These are phyloP conservation scores for Paracamarosporium sp. DNA, from an alignment of 2,329 filamentous ascomycete genomes.

Conservation along the genomic window DNA sequence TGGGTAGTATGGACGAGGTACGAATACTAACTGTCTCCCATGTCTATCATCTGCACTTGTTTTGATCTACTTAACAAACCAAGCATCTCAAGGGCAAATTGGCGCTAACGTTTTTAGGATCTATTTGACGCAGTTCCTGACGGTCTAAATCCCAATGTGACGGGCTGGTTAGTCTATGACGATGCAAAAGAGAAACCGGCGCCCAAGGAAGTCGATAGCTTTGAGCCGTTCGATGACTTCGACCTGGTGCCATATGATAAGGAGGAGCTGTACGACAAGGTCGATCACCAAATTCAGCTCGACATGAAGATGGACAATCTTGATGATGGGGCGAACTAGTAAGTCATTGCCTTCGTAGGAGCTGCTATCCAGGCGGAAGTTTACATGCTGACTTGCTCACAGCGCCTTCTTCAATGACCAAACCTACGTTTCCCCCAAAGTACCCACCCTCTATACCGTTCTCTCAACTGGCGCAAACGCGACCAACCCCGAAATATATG, in stretches of 20 bases:
- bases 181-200: slow-evolving; percentile 53
- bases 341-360: slow-evolving; percentile 33
- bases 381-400: slow-evolving; percentile 1
- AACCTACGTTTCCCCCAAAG: slow-evolving; percentile 76
- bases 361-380: no score
- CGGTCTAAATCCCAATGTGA: slow-evolving; percentile 70
- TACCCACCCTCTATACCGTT: slow-evolving; percentile 80
- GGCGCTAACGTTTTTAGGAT: slow-evolving; percentile 35
- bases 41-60: not conserved
- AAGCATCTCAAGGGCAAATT: slow-evolving; percentile 1
- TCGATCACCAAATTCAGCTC: slow-evolving; percentile 69
- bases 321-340: slow-evolving; percentile 71
- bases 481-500: slow-evolving; percentile 53
- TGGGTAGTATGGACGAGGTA: slow-evolving; percentile 57
- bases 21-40: not conserved
- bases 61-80: not conserved
- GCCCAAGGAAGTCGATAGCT: slow-evolving; percentile 64
- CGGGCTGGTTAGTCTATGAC: slow-evolving; percentile 64
- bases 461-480: slow-evolving; percentile 65
- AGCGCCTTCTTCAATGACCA: slow-evolving; percentile 71
- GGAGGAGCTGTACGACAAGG: slow-evolving; percentile 64
- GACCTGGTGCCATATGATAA: slow-evolving; percentile 73
- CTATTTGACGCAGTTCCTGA: slow-evolving; percentile 72
- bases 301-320: slow-evolving; percentile 69
- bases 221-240: slow-evolving; percentile 77